These are phyloP conservation scores for Phaeodactylum tricornutum DNA, from an alignment of 108 stramenopile genomes.

Conservation along the genomic window DNA sequence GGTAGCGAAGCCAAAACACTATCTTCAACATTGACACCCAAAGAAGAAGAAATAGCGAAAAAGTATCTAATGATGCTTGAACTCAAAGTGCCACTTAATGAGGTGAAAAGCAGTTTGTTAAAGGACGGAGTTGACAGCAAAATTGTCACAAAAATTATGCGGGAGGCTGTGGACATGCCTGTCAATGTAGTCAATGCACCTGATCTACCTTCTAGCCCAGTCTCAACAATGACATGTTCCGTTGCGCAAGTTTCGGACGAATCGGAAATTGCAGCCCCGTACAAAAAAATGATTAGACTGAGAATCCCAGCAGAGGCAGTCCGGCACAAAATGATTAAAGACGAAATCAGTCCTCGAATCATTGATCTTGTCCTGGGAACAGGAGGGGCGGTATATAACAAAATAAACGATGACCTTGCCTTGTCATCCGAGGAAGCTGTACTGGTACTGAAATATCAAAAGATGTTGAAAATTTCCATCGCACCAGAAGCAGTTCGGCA, in stretches of 20 bases:
- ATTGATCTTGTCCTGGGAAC: constrained; percentile 47
- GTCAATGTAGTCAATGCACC: constrained; percentile 11
- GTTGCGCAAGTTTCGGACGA: constrained; percentile 7
- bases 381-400: not conserved
- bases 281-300: constrained; percentile 42
- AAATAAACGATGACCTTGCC: not conserved
- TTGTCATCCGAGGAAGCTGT: constrained; percentile 34
- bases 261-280: constrained; percentile 7
- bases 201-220: constrained; percentile 15
- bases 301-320: constrained; percentile 59
- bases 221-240: constrained; percentile 20
- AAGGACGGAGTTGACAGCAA: not conserved
- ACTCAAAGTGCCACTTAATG: not conserved
- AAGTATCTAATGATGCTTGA: constrained; percentile 1
- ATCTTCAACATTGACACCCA: not conserved
- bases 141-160: not conserved
- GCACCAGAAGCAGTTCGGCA: constrained; percentile 60
- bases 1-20: not conserved
- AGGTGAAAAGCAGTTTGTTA: not conserved
- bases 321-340: constrained; percentile 62
- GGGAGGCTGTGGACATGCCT: too few species aligned
- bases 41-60: not conserved
- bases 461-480: constrained; percentile 67
- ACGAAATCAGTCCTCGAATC: constrained; percentile 55
- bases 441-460: constrained; percentile 39